Conservation (phyloP, 1,284 basidiomycete species). For the Entoloma clypeatum region DNA sequence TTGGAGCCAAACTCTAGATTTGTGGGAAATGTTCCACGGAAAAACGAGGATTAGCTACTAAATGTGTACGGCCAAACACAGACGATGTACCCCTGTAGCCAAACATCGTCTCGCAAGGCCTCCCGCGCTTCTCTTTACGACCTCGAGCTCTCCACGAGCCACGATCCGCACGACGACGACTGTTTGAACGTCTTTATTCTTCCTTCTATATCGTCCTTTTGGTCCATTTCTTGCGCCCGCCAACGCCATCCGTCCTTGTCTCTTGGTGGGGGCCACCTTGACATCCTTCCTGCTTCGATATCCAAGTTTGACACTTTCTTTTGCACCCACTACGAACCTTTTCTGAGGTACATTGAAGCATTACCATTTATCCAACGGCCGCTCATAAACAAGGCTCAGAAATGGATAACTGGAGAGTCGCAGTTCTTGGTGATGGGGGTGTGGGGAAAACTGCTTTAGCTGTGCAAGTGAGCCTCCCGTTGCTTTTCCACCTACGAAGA, state of each 20-base stretch:
- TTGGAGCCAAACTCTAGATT: too few relatives aligned
- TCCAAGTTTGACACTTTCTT: slow-evolving; percentile 25
- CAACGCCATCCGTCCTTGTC: slow-evolving; percentile 21
- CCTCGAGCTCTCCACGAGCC: slow-evolving; percentile 62
- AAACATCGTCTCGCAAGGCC: slow-evolving; percentile 26
- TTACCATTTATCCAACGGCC: slow-evolving; percentile 17
- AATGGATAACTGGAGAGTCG: slow-evolving; percentile 91
- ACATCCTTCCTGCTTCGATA: slow-evolving; percentile 17
- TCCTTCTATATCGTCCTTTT: slow-evolving; percentile 19
- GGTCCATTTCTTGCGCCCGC: slow-evolving; percentile 22
- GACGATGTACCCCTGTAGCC: slow-evolving; percentile 30
- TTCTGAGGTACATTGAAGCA: slow-evolving; percentile 24
- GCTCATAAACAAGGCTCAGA: slow-evolving; percentile 32
- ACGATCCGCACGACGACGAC: slow-evolving; percentile 49
- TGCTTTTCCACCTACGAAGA: slow-evolving; percentile 12
- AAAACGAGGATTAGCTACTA: slow-evolving; percentile 21
- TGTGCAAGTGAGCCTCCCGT: slow-evolving; percentile 67
- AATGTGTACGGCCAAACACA: slow-evolving; percentile 21
- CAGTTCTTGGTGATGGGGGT: slow-evolving; percentile 95
- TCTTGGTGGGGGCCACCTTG: slow-evolving; percentile 16
- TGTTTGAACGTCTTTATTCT: slow-evolving; percentile 33
- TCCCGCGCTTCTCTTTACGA: slow-evolving; percentile 54
- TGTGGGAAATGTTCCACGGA: too few relatives aligned
- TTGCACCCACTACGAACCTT: slow-evolving; percentile 25
- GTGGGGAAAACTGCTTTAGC: slow-evolving; percentile 97